These are phyloP conservation scores for Melaleuca quinquenervia DNA, from an alignment of 345 rosid genomes.

Conservation along the genomic window DNA sequence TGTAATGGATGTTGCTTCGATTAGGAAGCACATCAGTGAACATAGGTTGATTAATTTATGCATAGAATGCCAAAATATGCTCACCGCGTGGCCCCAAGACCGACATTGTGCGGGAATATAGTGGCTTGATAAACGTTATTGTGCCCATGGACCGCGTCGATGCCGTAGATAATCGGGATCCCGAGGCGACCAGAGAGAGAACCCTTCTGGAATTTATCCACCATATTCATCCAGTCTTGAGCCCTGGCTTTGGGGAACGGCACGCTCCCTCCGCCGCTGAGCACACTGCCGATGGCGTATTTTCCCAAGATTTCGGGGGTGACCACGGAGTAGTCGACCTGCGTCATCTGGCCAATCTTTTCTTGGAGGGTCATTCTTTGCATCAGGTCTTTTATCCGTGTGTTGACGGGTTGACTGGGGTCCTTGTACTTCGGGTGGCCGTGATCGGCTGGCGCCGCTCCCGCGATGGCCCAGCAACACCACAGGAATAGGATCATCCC, in stretches of 20 bases:
- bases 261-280: slow-evolving; percentile 59
- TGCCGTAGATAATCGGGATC: slow-evolving; percentile 73
- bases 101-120: slow-evolving; percentile 37
- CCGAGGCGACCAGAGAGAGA: slow-evolving; percentile 62
- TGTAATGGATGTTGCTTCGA: not conserved
- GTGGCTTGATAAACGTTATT: slow-evolving; percentile 42
- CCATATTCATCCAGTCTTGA: slow-evolving; percentile 21
- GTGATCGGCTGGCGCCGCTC: not conserved
- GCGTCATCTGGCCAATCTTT: slow-evolving; percentile 35
- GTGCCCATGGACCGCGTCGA: slow-evolving; percentile 54
- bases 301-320: slow-evolving; percentile 34
- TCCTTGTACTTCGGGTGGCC: slow-evolving; percentile 13
- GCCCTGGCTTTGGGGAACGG: slow-evolving; percentile 30
- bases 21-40: not conserved
- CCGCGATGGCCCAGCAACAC: not conserved
- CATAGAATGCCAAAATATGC: not conserved
- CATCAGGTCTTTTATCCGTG: slow-evolving; percentile 19
- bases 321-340: slow-evolving; percentile 13
- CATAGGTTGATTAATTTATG: not conserved
- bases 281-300: slow-evolving; percentile 62
- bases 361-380: slow-evolving; percentile 17
- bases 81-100: slow-evolving; percentile 66
- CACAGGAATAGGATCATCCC: not conserved
- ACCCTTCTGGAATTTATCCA: slow-evolving; percentile 37
- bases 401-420: slow-evolving; percentile 1